Base-by-base conservation (phyloP, 208 protist genomes). In the Trypanosoma rangeli region DNA sequence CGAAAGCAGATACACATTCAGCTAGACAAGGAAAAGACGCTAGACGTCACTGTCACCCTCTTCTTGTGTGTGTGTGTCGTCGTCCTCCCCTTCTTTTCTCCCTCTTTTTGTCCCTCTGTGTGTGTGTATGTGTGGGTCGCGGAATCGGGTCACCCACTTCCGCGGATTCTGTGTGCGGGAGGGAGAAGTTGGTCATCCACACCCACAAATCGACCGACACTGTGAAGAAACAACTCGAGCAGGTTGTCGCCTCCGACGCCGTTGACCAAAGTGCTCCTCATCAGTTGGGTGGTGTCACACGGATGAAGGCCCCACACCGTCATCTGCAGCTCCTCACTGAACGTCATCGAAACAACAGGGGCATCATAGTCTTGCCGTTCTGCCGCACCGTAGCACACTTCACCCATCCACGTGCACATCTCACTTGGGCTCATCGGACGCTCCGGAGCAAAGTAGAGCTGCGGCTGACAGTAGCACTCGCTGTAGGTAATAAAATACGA, bases 291-390 rank as follows among this genome's bases (percentile, higher is more conserved):
- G 20, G 76, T 78, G 56, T 92, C 86, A 56, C 86, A 92, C 54
- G 74, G 78, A 59, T 91, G 85, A 13, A 91, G 52, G 4, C 76
- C 58, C 82, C 83, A 91, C 62, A 85, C 62, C 28, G 79, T 28
- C 70, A 73, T 70, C 35, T 75, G 46, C 7, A 83, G 26, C 18
- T 91, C 85, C 15, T 91, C 80, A 60, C 55, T 76, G 63, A 82
- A 91, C 9, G 46, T 53, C 57, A 74, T 39, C 3, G 74, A 74
- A 44, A 79, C 39, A 42, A 79, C 52, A 20, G 72, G 72, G 16
- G 50, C 52, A 5, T 70, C 65, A 26, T 68, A 71, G 5, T 65
- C 59, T 15, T 49, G 22, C 16, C 44, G 12, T 37, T 67, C 64
- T 15, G 16, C 33, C 13, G 39, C 13, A 42, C 65, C 46, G 26